phyloP scores from a whole-genome alignment of 345 rosid species.

The Salix udensis region DNA sequence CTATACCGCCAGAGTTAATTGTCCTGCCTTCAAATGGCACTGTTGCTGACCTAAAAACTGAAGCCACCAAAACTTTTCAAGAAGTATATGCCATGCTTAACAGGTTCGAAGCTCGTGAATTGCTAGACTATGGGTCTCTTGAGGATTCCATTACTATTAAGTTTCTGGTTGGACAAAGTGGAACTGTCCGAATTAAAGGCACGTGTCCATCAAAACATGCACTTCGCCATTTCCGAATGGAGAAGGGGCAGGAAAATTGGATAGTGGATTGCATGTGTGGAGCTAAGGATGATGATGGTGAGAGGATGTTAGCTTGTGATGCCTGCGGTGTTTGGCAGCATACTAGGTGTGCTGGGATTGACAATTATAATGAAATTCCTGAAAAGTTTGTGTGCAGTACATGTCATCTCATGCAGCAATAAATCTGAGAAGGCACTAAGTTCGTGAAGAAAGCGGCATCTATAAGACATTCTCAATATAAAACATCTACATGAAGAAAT shows the following conservation, averaged over 20 bases:
- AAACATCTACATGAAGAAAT: conserved; percentile 2
- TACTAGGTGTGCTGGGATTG: conserved; percentile 66
- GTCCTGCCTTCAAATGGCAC: conserved; percentile 55
- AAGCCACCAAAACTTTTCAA: conserved; percentile 51
- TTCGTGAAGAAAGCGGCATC: background rate
- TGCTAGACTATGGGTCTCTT: conserved; percentile 45
- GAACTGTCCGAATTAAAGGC: conserved; percentile 39
- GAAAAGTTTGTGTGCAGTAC: conserved; percentile 41
- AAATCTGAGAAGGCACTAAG: background rate
- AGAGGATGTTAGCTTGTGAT: conserved; percentile 71
- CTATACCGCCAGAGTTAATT: conserved; percentile 52
- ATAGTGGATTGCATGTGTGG: conserved; percentile 65
- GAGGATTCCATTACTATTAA: conserved; percentile 47
- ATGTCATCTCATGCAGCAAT: conserved; percentile 19
- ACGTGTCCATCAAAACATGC: conserved; percentile 48
- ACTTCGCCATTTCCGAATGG: conserved; percentile 48
- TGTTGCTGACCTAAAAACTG: conserved; percentile 49
- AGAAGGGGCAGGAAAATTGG: conserved; percentile 67
- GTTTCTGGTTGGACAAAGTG: conserved; percentile 46
- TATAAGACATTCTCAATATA: background rate
- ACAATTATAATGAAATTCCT: conserved; percentile 41
- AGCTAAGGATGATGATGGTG: conserved; percentile 66
- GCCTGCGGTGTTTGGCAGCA: conserved; percentile 69
- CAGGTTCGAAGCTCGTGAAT: conserved; percentile 47
- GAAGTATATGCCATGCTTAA: conserved; percentile 65